Base-by-base conservation (phyloP, 106 monocot species). In the Chionographis japonica region DNA sequence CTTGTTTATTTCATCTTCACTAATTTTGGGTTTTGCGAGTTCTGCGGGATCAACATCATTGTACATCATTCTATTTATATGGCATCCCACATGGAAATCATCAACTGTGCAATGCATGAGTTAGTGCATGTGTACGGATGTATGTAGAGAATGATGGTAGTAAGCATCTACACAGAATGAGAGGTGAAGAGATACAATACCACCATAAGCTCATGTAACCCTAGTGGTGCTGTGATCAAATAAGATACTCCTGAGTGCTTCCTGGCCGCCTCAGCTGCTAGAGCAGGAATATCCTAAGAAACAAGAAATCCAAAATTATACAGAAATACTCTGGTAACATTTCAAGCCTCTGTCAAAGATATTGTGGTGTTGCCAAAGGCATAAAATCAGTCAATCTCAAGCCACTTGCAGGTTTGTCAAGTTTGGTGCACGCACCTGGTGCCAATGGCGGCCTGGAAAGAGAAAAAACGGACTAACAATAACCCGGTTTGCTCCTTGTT, bases 381-480 rank as follows among this genome's bases (percentile, higher is more conserved):
- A 58, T 8, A 61, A 39, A 27, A 66, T 42, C 4, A 65, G 3
- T 12, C 19, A 49, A 10, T 16, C 52, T 46, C 27, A 58, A 52
- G 10, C 54, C 35, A 20, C 40, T 15, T 62, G 56, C 56, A 15
- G 8, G 55, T 17, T 11, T 62, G 17, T 14, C 39, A 43, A 27
- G 27, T 6, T 15, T 50, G 42, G 37, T 6, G 42, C 13, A 36
- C 54, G 72, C 59, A 94, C 94, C 85, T 83, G 80, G 40, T 80
- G 61, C 91, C 95, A 95, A 69, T 95, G 95, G 17, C 84, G 76
- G 49, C 95, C 95, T n/a, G 95, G 95, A 43, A 80, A 89, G 54
- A 95, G 95, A 62, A 95, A 95, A 71, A 89, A 89, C 36, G 95
- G 95, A 73, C 95, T 92, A 53, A 95, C 68, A 63, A 95, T 89